Conservation (phyloP, 257 asterid species). For the Capsicum chinense region DNA sequence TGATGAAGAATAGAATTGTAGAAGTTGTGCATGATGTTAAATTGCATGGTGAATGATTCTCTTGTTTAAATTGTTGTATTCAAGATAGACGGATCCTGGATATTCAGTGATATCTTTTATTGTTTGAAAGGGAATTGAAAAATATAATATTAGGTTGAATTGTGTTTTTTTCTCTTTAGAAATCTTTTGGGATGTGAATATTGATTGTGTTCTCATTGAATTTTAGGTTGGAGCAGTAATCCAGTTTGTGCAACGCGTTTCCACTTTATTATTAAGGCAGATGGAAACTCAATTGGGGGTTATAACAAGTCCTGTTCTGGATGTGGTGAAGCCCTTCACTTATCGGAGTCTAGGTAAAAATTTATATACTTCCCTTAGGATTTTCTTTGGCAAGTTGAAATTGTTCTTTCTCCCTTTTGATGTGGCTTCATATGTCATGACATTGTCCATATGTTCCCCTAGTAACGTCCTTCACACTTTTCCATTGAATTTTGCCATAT, state of each 20-base stretch:
- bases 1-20: too few relatives aligned
- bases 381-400: neutral
- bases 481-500: neutral
- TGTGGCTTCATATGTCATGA: neutral
- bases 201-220: conserved; percentile 12
- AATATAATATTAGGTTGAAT: neutral
- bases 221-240: conserved; percentile 88
- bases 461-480: neutral
- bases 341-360: conserved; percentile 78
- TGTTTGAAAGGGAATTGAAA: neutral
- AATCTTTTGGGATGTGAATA: neutral
- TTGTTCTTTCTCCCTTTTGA: neutral
- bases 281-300: conserved; percentile 83
- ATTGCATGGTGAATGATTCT: too few relatives aligned
- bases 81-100: neutral
- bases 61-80: too few relatives aligned
- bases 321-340: conserved; percentile 72
- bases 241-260: conserved; percentile 91
- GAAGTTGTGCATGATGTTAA: too few relatives aligned
- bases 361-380: neutral
- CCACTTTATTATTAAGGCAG: conserved; percentile 89
- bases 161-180: neutral
- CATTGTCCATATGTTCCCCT: neutral
- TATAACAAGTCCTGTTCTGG: conserved; percentile 74
- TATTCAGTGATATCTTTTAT: neutral